These are phyloP conservation scores for Endocalyx cinctus DNA, from an alignment of 2,329 filamentous ascomycete species.

Conservation along the genomic window DNA sequence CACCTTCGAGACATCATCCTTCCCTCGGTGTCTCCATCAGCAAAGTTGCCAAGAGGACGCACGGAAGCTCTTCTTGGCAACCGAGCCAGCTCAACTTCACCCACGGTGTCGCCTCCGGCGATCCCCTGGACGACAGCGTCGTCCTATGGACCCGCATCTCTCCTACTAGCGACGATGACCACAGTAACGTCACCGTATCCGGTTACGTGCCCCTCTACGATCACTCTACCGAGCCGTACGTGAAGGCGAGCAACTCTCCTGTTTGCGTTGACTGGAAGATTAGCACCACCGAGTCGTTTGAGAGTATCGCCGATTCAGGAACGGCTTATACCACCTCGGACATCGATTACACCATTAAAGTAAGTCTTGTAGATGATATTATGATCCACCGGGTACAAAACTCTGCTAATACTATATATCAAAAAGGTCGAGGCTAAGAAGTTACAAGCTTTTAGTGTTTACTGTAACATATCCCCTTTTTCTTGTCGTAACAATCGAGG, in stretches of 20 bases:
- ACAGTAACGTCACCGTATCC: slow-evolving; percentile 39
- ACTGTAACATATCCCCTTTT: too few relatives aligned
- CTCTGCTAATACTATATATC: not conserved
- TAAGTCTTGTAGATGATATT: slow-evolving; percentile 23
- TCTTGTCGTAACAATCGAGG: too few relatives aligned
- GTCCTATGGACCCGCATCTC: slow-evolving; percentile 48
- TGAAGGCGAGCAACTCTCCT: slow-evolving; percentile 39
- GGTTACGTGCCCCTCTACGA: slow-evolving; percentile 40
- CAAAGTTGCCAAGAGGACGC: slow-evolving; percentile 53
- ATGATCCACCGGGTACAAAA: too few relatives aligned
- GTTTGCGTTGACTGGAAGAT: slow-evolving; percentile 66
- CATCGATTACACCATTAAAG: slow-evolving; percentile 72
- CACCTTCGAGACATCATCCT: slow-evolving; percentile 60
- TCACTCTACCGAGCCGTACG: slow-evolving; percentile 44
- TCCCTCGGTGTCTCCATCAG: slow-evolving; percentile 60
- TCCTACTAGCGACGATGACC: slow-evolving; percentile 39
- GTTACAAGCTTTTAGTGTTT: slow-evolving; percentile 26
- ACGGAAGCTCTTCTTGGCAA: slow-evolving; percentile 36
- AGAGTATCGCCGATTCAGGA: slow-evolving; percentile 46
- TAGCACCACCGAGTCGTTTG: slow-evolving; percentile 40
- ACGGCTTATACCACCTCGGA: slow-evolving; percentile 66
- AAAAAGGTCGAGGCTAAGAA: slow-evolving; percentile 49
- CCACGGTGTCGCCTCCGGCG: slow-evolving; percentile 52
- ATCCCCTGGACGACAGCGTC: slow-evolving; percentile 53
- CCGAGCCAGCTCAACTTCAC: slow-evolving; percentile 55